Evolutionary conservation across 257 asterid genomes (phyloP).

Genomic region (Solanum chiquidenum): DNA sequence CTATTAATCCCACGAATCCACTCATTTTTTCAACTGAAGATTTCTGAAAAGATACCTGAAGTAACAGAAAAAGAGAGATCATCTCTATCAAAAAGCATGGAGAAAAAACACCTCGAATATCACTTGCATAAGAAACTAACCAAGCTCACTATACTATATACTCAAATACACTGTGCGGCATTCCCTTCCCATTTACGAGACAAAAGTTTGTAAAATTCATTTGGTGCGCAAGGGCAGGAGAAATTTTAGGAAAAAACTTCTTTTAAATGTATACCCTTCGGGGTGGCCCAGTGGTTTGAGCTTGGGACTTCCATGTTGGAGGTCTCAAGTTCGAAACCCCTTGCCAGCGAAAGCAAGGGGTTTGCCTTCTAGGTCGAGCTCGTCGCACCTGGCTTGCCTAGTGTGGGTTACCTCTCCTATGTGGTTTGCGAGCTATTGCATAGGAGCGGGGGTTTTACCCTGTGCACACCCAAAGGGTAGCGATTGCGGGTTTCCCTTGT

Average conservation of each 20-base stretch:
- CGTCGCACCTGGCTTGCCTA: no score
- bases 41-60: slow-evolving; percentile 49
- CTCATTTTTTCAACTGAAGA: slow-evolving; percentile 31
- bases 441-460: no score
- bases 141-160: neutral
- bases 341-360: no score
- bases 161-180: neutral
- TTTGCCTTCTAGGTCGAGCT: no score
- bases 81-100: neutral
- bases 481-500: no score
- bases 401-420: no score
- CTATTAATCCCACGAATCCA: slow-evolving; percentile 41
- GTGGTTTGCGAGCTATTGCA: no score
- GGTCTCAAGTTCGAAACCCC: no score
- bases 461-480: no score
- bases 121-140: neutral
- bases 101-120: neutral
- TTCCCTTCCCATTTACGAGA: neutral
- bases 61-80: slow-evolving; percentile 8
- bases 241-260: neutral
- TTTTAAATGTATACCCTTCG: neutral
- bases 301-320: no score
- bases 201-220: neutral
- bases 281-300: no score
- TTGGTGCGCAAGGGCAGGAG: neutral